Conservation (phyloP, 176 grass and related monocot genomes). For the Lolium perenne region DNA sequence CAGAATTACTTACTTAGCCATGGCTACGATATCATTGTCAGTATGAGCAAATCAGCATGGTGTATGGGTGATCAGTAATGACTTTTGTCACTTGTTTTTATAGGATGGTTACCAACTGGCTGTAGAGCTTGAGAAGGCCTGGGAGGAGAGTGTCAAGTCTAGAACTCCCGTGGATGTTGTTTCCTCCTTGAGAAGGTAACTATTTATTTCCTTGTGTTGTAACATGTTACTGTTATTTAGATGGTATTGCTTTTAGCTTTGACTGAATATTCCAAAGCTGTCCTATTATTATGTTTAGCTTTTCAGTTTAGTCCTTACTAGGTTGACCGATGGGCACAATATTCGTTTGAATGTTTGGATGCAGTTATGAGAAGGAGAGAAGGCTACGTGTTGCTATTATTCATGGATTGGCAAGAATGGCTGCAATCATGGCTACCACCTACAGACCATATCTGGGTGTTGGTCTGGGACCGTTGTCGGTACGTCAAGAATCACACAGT, state of each 20-base stretch:
- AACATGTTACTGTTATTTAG: conserved; percentile 2
- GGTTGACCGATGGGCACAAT: conserved; percentile 7
- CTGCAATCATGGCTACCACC: conserved; percentile 97
- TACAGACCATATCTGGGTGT: conserved; percentile 94
- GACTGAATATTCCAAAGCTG: neutral
- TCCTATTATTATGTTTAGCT: conserved; percentile 11
- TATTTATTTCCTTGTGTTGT: conserved; percentile 22
- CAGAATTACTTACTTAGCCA: conserved; percentile 20
- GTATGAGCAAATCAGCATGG: neutral
- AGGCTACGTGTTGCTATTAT: conserved; percentile 90
- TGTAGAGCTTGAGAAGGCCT: conserved; percentile 91
- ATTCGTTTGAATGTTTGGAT: conserved; percentile 35
- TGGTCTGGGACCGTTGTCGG: conserved; percentile 84
- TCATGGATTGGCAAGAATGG: conserved; percentile 99
- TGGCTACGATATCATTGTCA: conserved; percentile 11
- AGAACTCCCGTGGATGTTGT: conserved; percentile 70
- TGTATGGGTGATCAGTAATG: neutral
- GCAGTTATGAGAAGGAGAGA: conserved; percentile 93
- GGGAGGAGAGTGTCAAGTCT: conserved; percentile 72
- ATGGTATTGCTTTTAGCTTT: conserved; percentile 23
- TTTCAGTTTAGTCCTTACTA: conserved; percentile 24
- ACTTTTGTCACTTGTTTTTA: conserved; percentile 33
- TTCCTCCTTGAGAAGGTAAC: conserved; percentile 88
- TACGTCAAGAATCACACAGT: conserved; percentile 50
- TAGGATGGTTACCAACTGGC: conserved; percentile 98